Conservation (phyloP, 192 early-diverging fungal genomes). For the Rhizophagus sp. region DNA sequence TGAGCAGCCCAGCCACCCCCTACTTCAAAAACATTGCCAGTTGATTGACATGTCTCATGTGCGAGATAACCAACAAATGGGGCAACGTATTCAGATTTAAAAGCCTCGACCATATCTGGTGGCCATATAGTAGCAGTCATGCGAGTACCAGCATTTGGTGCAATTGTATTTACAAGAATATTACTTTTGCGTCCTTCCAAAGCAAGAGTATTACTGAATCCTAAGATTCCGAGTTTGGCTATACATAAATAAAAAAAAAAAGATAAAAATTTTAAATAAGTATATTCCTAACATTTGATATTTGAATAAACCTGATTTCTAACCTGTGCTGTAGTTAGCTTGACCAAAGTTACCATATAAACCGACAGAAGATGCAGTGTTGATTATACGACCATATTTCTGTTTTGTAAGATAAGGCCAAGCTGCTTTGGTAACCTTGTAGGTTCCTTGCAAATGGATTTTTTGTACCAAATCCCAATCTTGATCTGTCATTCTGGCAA, state of each 20-base stretch:
- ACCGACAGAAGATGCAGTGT: slow-evolving; percentile 91
- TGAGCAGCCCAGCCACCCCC: slow-evolving; percentile 94
- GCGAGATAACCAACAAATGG: slow-evolving; percentile 90
- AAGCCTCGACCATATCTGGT: slow-evolving; percentile 89
- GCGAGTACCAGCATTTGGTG: slow-evolving; percentile 93
- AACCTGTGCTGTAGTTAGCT: slow-evolving; percentile 42
- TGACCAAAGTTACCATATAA: slow-evolving; percentile 90
- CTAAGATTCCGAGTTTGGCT: slow-evolving; percentile 91
- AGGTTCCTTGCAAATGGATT: slow-evolving; percentile 91
- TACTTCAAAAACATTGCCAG: slow-evolving; percentile 93
- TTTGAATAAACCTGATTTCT: neutral
- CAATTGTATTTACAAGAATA: slow-evolving; percentile 93
- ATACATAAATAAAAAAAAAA: slow-evolving; percentile 29
- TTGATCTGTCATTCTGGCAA: slow-evolving; percentile 82
- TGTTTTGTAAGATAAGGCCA: slow-evolving; percentile 95
- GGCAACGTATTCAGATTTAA: slow-evolving; percentile 96
- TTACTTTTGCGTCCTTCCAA: slow-evolving; percentile 89
- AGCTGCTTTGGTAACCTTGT: slow-evolving; percentile 93
- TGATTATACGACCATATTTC: slow-evolving; percentile 94
- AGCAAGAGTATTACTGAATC: slow-evolving; percentile 89
- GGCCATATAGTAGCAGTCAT: slow-evolving; percentile 99
- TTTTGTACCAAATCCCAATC: slow-evolving; percentile 95
- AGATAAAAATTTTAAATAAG: neutral
- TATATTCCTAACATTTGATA: neutral
- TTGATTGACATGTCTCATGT: slow-evolving; percentile 77